Percentiles rank a stretch among this genome's conserved stretches.
Conservation (phyloP, 1,284 basidiomycete genomes). For the Rhodotorula sp. region DNA sequence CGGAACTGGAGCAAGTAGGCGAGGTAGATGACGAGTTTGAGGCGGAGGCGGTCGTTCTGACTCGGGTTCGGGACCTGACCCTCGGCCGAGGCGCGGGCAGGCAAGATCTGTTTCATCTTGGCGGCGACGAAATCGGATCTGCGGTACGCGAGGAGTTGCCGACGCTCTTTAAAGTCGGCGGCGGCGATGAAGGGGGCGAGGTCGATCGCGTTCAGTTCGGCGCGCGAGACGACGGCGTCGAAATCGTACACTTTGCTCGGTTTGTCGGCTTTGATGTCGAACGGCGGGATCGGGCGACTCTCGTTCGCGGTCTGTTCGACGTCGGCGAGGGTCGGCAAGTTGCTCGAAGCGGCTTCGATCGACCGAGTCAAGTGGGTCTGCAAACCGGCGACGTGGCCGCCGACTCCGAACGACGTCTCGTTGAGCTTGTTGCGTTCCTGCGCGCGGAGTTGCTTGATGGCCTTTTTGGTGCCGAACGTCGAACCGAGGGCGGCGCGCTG, state of each 20-base stretch:
- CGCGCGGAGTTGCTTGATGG: constrained; percentile 75
- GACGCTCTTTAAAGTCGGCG: constrained; percentile 56
- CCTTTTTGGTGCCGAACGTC: constrained; percentile 89
- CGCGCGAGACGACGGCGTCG: constrained; percentile 69
- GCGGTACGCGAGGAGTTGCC: constrained; percentile 60
- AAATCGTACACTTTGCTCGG: constrained; percentile 73
- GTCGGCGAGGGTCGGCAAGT: constrained; percentile 68
- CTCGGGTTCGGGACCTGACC: constrained; percentile 42
- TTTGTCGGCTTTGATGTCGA: constrained; percentile 62
- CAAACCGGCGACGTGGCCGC: constrained; percentile 52
- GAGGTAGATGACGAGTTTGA: constrained; percentile 59
- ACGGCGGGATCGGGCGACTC: constrained; percentile 67
- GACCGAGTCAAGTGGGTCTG: constrained; percentile 72
- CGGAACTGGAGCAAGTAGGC: constrained; percentile 71
- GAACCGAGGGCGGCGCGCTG: constrained; percentile 73
- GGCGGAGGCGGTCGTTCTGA: constrained; percentile 19
- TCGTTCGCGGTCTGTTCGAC: constrained; percentile 62
- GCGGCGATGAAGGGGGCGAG: constrained; percentile 57
- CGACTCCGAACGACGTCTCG: constrained; percentile 53
- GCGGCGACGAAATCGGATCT: constrained; percentile 67
- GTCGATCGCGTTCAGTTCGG: constrained; percentile 56
- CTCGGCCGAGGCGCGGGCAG: constrained; percentile 24
- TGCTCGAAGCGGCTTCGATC: constrained; percentile 68
- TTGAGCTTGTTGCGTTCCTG: constrained; percentile 84
- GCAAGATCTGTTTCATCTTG: constrained; percentile 53